phyloP scores from a whole-genome alignment of 108 stramenopile genomes.

The Nannochloropsis oceanica region DNA sequence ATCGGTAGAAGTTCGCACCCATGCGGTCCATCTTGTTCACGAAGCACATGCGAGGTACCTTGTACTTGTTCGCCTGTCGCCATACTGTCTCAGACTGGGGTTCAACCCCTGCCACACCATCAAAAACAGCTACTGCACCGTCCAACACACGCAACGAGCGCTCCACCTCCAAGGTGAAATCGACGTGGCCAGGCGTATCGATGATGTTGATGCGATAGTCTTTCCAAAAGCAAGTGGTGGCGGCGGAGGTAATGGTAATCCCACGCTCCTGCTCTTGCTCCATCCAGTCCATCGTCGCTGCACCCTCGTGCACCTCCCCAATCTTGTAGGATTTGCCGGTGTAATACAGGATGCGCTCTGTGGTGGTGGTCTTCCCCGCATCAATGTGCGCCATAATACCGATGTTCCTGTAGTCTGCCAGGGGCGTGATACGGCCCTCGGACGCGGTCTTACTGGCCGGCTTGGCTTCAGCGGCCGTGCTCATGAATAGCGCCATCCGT shows the following conservation, averaged over 20 bases:
- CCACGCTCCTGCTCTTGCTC: slow-evolving; percentile 69
- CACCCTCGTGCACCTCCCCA: slow-evolving; percentile 41
- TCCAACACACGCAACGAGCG: slow-evolving; percentile 88
- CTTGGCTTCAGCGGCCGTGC: neutral
- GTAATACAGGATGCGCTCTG: slow-evolving; percentile 42
- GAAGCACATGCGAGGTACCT: slow-evolving; percentile 76
- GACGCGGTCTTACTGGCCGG: neutral
- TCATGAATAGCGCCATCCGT: neutral
- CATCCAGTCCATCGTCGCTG: slow-evolving; percentile 44
- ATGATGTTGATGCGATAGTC: slow-evolving; percentile 95
- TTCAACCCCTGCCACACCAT: slow-evolving; percentile 96
- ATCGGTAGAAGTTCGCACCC: slow-evolving; percentile 65
- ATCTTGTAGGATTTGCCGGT: slow-evolving; percentile 43
- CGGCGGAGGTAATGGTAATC: slow-evolving; percentile 95
- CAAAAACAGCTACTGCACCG: slow-evolving; percentile 88
- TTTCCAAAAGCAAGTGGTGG: slow-evolving; percentile 79
- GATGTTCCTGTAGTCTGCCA: slow-evolving; percentile 78
- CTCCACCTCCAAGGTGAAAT: slow-evolving; percentile 90
- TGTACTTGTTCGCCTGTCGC: slow-evolving; percentile 61
- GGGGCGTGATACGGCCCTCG: neutral
- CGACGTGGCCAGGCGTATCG: slow-evolving; percentile 99
- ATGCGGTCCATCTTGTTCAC: slow-evolving; percentile 98
- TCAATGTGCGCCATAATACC: slow-evolving; percentile 55
- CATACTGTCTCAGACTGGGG: slow-evolving; percentile 95
- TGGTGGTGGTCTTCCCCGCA: slow-evolving; percentile 39